Evolutionary conservation across 2,329 filamentous ascomycete genomes (phyloP).

Genomic region (Didymella glomerata): DNA sequence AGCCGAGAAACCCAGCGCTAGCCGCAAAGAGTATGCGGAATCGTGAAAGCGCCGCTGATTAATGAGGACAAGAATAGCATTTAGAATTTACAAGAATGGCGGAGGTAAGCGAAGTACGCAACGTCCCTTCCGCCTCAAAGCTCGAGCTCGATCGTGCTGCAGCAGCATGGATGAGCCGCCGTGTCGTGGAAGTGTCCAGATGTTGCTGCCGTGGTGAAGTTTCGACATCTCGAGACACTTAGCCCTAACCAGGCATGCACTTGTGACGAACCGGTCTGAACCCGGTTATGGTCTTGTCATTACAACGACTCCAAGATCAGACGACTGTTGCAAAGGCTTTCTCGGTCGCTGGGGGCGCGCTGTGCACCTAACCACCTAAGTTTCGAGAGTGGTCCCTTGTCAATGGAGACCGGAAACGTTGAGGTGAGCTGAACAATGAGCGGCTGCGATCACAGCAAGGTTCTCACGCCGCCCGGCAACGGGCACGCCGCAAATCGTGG

Average conservation of each 20-base stretch:
- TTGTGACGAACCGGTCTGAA: neutral
- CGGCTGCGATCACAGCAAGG: slow-evolving; percentile 6
- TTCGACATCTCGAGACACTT: neutral
- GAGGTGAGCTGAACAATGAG: slow-evolving; percentile 6
- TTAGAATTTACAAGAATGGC: slow-evolving; percentile 18
- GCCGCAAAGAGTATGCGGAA: slow-evolving; percentile 24
- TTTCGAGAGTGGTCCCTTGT: neutral
- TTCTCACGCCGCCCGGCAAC: slow-evolving; percentile 3
- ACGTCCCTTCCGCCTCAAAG: neutral
- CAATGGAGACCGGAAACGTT: neutral
- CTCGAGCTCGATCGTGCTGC: slow-evolving; percentile 1
- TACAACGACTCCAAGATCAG: neutral
- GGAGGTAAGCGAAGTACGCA: slow-evolving; percentile 28
- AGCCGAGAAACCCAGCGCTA: slow-evolving; percentile 23
- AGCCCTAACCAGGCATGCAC: neutral
- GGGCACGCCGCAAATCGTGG: slow-evolving; percentile 10
- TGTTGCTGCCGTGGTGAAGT: neutral
- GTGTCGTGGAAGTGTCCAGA: neutral
- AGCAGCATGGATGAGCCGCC: slow-evolving; percentile 1
- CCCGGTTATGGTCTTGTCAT: neutral
- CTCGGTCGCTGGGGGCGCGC: neutral
- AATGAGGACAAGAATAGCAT: slow-evolving; percentile 41
- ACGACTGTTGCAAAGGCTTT: neutral
- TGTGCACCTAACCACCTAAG: neutral
- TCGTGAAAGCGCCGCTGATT: slow-evolving; percentile 40